Evolutionary conservation across 306 rosid species (phyloP), one percentile per base, ranked within the genome.

Genomic region (Boehmeria nivea): DNA sequence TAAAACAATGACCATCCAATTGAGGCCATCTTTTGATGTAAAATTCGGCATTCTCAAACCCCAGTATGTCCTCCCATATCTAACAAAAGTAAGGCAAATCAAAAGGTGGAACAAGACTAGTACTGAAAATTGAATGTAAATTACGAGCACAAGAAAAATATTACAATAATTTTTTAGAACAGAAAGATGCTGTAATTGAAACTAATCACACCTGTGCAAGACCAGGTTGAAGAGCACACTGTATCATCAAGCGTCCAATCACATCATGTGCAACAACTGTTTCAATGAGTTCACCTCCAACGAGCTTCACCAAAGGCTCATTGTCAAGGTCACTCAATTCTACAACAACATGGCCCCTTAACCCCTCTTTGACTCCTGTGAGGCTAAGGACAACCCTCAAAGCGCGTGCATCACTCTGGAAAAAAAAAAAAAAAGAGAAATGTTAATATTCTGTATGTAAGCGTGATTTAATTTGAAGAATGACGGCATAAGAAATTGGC

Each of bases 201-300:
- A 24, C 47, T 21, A 20, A 46, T 8, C 60, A 65, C 56, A 90
- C 98, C 98, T 84, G 98, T 22, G 98, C 98, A 68, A 90, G 98
- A 66, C 98, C 98, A 19, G 98, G 98, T 67, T 90, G 98, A 51
- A 90, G 77, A 76, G 98, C 98, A 67, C 98, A 90, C 69, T 90
- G 94, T 76, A 90, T 90, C 98, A 90, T 90, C 66, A 90, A 72
- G 59, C 98, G 94, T 43, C 98, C 98, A 76, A 90, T 90, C 61
- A 90, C 98, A 74, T 90, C 98, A 76, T 90, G 98, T 36, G 98
- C 98, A 58, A 90, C 98, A 66, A 90, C 98, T 23, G 98, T 87
- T 87, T 90, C 95, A 74, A 80, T 84, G 63, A 87, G 91, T 59
- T 78, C 95, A 60, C 95, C 98, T 23, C 98, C 98, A 43, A 90